phyloP scores from a whole-genome alignment of 2,329 filamentous ascomycete species.

The Ophiostoma montium region DNA sequence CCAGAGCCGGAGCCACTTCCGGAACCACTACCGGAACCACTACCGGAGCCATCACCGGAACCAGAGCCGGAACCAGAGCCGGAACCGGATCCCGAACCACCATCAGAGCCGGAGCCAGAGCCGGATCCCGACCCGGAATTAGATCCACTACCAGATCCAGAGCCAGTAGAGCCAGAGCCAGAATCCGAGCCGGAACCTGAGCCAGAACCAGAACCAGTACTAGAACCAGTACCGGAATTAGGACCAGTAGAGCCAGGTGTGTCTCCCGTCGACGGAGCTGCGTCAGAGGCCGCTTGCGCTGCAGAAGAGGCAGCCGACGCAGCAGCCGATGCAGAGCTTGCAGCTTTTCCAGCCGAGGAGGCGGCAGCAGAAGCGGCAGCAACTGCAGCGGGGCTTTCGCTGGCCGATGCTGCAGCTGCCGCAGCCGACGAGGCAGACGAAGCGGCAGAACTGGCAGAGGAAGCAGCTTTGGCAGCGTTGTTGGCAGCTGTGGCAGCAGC shows the following conservation, averaged over 20 bases:
- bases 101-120: background rate
- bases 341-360: background rate
- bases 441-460: background rate
- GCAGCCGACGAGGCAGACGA: background rate
- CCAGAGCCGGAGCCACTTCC: no score
- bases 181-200: background rate
- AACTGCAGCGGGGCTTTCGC: background rate
- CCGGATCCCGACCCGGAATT: background rate
- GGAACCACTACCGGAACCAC: background rate
- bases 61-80: background rate
- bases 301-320: background rate
- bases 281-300: background rate
- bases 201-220: background rate
- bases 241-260: background rate
- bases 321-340: background rate
- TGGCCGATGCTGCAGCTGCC: background rate
- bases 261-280: background rate
- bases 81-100: background rate
- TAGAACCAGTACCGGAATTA: background rate
- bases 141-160: background rate
- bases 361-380: slow-evolving; percentile 1
- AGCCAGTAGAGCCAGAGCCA: background rate
- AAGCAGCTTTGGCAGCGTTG: background rate
- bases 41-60: background rate
- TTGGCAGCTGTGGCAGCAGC: slow-evolving; percentile 5